Evolutionary conservation across 768 basidiomycete genomes (phyloP).

Genomic region (Termitomyces sp.): DNA sequence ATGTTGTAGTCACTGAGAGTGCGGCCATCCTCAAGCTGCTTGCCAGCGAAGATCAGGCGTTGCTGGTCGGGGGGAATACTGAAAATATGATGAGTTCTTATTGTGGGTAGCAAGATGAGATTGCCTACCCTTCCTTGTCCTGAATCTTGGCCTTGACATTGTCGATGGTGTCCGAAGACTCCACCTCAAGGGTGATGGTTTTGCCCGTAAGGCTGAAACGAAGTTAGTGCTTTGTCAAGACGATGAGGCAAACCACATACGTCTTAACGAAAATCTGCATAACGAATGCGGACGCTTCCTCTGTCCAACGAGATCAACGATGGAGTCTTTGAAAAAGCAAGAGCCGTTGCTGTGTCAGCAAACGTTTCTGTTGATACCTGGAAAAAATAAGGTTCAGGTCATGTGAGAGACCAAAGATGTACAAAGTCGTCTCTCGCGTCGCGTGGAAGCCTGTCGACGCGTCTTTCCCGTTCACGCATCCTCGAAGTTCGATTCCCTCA

Average conservation of each 20-base stretch:
- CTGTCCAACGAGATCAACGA: conserved; percentile 86
- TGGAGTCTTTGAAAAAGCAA: conserved; percentile 94
- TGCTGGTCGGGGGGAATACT: conserved; percentile 94
- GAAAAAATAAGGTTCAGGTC: conserved; percentile 13
- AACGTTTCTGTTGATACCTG: conserved; percentile 14
- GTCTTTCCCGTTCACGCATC: background rate
- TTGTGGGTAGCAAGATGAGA: background rate
- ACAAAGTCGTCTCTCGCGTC: conserved; percentile 9
- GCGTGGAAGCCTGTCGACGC: conserved; percentile 9
- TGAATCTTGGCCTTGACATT: conserved; percentile 98
- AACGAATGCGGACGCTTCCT: conserved; percentile 66
- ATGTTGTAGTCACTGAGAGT: conserved; percentile 96
- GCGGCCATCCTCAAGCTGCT: conserved; percentile 98
- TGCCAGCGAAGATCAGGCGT: conserved; percentile 97
- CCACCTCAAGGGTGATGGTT: conserved; percentile 97
- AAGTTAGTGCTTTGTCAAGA: background rate
- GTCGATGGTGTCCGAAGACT: conserved; percentile 96
- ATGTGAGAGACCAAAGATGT: conserved; percentile 2
- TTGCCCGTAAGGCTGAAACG: conserved; percentile 87
- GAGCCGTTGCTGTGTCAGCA: conserved; percentile 32
- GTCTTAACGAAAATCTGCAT: conserved; percentile 99
- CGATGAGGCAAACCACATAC: conserved; percentile 37
- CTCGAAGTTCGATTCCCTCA: background rate
- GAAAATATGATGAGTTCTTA: background rate
- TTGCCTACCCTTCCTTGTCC: conserved; percentile 87